Evolutionary conservation across 345 rosid species (phyloP).

Genomic region (Rubroshorea leprosula): DNA sequence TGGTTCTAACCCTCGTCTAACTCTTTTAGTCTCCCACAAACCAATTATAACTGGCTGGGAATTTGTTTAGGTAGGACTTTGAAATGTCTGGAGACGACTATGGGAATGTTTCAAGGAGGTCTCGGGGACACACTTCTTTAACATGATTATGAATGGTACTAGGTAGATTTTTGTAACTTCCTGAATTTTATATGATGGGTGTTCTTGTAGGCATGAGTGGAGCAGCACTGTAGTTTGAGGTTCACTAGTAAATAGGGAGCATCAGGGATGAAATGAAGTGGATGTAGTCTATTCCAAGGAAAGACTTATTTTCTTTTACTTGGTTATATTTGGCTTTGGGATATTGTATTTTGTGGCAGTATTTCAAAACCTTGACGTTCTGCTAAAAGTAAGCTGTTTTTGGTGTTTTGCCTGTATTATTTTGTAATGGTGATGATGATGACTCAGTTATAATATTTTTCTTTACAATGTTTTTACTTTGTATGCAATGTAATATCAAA

Average conservation of each 20-base stretch:
- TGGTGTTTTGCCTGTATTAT: not conserved
- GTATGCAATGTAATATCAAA: too few species aligned
- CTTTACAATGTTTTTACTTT: too few species aligned
- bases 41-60: constrained; percentile 16
- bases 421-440: too few species aligned
- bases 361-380: not conserved
- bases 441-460: too few species aligned
- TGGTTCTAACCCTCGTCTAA: constrained; percentile 24
- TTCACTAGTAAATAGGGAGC: not conserved
- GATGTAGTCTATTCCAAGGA: not conserved
- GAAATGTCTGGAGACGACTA: not conserved
- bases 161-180: not conserved
- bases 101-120: not conserved
- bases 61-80: constrained; percentile 14
- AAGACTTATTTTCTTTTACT: not conserved
- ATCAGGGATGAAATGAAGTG: not conserved
- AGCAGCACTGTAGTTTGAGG: not conserved
- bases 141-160: not conserved
- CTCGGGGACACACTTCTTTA: not conserved
- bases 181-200: too few species aligned
- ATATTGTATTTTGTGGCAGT: not conserved
- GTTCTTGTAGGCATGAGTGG: too few species aligned
- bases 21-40: constrained; percentile 14
- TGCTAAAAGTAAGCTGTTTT: too few species aligned
- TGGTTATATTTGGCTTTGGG: not conserved